phyloP scores from a whole-genome alignment of 176 grass and related monocot species.

The Zoysia japonica region DNA sequence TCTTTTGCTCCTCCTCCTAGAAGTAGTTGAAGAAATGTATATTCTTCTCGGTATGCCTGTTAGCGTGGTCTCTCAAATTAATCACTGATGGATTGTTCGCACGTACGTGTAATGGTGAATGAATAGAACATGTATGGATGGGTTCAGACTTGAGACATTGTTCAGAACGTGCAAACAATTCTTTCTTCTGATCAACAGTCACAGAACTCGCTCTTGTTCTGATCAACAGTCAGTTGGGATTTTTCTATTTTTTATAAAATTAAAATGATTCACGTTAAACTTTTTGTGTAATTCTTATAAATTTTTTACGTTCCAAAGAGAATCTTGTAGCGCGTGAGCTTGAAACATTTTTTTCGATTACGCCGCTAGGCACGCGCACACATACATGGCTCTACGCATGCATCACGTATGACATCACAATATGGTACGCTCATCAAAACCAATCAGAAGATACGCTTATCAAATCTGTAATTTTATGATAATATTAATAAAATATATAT shows the following conservation, averaged over 20 bases:
- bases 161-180: not conserved
- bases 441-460: too few species aligned
- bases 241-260: too few species aligned
- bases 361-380: not conserved
- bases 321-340: too few species aligned
- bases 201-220: not conserved
- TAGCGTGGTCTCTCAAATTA: not conserved
- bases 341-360: too few species aligned
- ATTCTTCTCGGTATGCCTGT: not conserved
- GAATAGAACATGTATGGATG: not conserved
- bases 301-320: too few species aligned
- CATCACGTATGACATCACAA: not conserved
- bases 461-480: too few species aligned
- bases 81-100: not conserved
- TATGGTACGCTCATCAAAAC: too few species aligned
- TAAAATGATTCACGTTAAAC: too few species aligned
- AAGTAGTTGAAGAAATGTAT: not conserved
- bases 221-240: too few species aligned
- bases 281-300: too few species aligned
- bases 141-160: not conserved
- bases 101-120: not conserved
- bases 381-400: not conserved
- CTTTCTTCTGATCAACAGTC: not conserved
- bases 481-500: too few species aligned
- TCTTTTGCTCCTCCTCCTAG: constrained; percentile 29